Conservation (phyloP, 768 basidiomycete genomes). For the Leccinum imitatum region DNA sequence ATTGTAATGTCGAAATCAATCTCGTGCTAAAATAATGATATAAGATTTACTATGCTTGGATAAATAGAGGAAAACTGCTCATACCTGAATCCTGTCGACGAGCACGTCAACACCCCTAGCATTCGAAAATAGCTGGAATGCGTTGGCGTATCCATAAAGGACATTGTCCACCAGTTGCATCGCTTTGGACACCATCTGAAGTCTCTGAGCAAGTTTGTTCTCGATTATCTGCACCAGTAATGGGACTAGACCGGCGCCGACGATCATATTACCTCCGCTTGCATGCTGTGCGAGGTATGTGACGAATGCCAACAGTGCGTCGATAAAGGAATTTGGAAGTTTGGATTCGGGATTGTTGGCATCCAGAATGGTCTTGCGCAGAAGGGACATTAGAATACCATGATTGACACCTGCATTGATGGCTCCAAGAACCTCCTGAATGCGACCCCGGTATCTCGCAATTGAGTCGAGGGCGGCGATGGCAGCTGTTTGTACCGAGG, state of each 20-base stretch:
- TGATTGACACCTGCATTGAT: constrained; percentile 96
- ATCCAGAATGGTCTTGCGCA: constrained; percentile 78
- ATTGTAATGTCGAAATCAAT: constrained; percentile 64
- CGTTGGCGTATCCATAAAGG: constrained; percentile 84
- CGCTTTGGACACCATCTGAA: constrained; percentile 81
- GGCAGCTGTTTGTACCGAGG: constrained; percentile 77
- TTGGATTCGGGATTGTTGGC: constrained; percentile 64
- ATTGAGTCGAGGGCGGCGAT: constrained; percentile 90
- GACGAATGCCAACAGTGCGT: constrained; percentile 83
- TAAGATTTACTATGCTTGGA: constrained; percentile 8
- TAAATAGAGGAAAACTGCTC: constrained; percentile 19
- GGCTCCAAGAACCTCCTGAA: constrained; percentile 84
- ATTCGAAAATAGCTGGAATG: constrained; percentile 83
- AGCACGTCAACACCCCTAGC: constrained; percentile 82
- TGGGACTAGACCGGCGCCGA: constrained; percentile 89
- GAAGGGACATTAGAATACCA: constrained; percentile 86
- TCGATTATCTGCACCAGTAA: constrained; percentile 88
- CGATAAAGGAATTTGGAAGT: constrained; percentile 73
- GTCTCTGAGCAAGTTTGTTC: constrained; percentile 64
- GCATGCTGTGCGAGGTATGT: constrained; percentile 85
- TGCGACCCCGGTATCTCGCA: constrained; percentile 77
- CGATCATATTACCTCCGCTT: constrained; percentile 88
- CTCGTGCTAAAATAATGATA: constrained; percentile 50
- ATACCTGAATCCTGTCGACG: constrained; percentile 84
- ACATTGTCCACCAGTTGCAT: constrained; percentile 93